Base-by-base conservation (phyloP, 2,329 filamentous ascomycete species). In the Aspergillus sergii region DNA sequence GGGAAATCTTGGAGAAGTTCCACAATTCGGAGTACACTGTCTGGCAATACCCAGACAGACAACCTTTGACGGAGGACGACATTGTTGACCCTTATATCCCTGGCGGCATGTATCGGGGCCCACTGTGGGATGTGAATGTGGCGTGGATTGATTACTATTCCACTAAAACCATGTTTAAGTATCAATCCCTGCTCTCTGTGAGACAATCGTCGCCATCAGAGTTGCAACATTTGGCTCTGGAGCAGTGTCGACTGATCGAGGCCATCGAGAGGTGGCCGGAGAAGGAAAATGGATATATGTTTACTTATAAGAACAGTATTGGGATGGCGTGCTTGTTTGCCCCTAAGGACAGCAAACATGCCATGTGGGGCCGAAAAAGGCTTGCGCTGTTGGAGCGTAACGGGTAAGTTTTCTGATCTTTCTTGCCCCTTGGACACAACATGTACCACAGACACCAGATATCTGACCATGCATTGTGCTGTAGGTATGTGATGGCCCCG, bases 401-500 rank as follows among this genome's bases (percentile, higher is more conserved):
- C 73, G 94, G 94, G 93, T 96, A 82, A 54, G 51, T 81, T 89
- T 50, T 30, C 21, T 12, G 34, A 58, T 5, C 19, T 54, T 9
- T 32, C 23, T 23, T 30, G 30, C 30, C 36, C 30, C 23, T 43
- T 48, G 59, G 59, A 23, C 48, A 32, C 26, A 43, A 14, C 39
- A 30, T 21, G n/a, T 34, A 36, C 19, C 21, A 48, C 23, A 36
- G 41, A 50, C 41, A 43, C 34, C 14, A 30, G 3, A 7, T 28
- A 26, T 14, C 30, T 59, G 23, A 48, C 45, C 23, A 12, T 48
- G 21, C 45, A 48, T 26, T 28, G 21, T 23, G 16, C 11, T 16
- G 61, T 66, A 97, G 94, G 45, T 97, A 96, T 75, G 91, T 97
- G 28, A 94, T 92, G 69, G 90, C 94, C 1, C 82, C 87, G 34